Conservation (phyloP, 129 eudicot genomes). For the Flaveria bidentis region DNA sequence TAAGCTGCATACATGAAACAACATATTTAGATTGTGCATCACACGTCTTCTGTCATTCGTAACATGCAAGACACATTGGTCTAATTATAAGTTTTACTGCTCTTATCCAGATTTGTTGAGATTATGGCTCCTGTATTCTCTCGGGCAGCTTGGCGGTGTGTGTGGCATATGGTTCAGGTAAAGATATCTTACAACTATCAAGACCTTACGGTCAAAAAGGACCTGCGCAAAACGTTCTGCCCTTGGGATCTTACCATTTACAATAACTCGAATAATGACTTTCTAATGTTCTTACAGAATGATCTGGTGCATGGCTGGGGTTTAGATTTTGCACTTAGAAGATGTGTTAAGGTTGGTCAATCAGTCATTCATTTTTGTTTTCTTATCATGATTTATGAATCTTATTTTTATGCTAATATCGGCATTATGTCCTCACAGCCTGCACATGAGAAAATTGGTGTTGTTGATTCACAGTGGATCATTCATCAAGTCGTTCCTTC, state of each 20-base stretch:
- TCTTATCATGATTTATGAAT: neutral
- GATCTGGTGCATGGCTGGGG: conserved; percentile 99
- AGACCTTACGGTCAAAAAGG: neutral
- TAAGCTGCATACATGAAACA: neutral
- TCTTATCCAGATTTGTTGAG: conserved; percentile 78
- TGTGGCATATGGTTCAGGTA: conserved; percentile 99
- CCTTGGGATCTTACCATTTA: neutral
- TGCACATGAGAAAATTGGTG: conserved; percentile 96
- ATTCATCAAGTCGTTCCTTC: conserved; percentile 97
- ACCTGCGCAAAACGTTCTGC: neutral
- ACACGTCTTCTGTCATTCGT: neutral
- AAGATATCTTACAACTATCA: conserved; percentile 16
- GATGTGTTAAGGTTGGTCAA: conserved; percentile 80
- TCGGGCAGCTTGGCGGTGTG: conserved; percentile 96
- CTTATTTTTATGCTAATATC: neutral
- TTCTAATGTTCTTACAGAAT: conserved; percentile 53
- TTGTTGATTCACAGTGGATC: conserved; percentile 97
- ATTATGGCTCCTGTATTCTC: conserved; percentile 99
- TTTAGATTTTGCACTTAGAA: conserved; percentile 92
- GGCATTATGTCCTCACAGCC: conserved; percentile 54
- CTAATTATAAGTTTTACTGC: neutral
- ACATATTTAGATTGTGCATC: neutral
- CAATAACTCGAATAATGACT: neutral
- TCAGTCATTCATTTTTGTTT: conserved; percentile 7
- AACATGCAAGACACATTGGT: conserved; percentile 4